Base-by-base conservation (phyloP, 768 basidiomycete genomes). In the Boletus rufocinnamomeus region DNA sequence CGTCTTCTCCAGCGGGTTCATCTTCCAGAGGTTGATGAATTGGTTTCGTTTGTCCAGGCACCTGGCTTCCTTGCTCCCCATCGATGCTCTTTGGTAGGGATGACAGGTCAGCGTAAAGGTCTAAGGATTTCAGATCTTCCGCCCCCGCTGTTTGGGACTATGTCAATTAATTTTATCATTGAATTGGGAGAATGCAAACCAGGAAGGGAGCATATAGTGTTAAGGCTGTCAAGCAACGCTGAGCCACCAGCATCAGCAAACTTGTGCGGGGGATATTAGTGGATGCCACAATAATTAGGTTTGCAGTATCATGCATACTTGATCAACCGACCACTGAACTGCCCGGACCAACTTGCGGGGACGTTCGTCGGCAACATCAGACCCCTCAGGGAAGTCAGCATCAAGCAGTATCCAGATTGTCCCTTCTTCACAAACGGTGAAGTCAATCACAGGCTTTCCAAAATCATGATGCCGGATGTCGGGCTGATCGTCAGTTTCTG, bases 61-160 rank as follows among this genome's bases (percentile, higher is more conserved):
- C 70, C 61, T 75, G 75, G n/a, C 72, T 74, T 51, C 79, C 78
- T 53, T 78, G 76, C 40, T 80, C 79, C 5, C 66, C 73, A 35
- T 82, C 80, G 21, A 76, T 69, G 57, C 80, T 77, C 66, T 91
- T 91, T 4, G 89, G 88, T 58, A 91, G 74, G 23, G 80, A 76
- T 0, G 75, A 71, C 30, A 91, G 76, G 50, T 79, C 76, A 2
- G 76, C 72, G 64, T 92, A 92, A 3, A 91, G 72, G 52, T 88
- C 84, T 1, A 91, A 75, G 4, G 71, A 66, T 54, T 80, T 75
- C 5, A 87, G 67, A 17, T 85, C 83, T 10, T 77, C 76, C 4
- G 66, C 53, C 0, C 79, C 77, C 6, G 84, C 86, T 88, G 66
- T n/a, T 27, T 16, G 51, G 34, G 14, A 47, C 11, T 19, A 60